Conservation (phyloP, 2,329 filamentous ascomycete genomes). For the Aspergillus tubingensis region DNA sequence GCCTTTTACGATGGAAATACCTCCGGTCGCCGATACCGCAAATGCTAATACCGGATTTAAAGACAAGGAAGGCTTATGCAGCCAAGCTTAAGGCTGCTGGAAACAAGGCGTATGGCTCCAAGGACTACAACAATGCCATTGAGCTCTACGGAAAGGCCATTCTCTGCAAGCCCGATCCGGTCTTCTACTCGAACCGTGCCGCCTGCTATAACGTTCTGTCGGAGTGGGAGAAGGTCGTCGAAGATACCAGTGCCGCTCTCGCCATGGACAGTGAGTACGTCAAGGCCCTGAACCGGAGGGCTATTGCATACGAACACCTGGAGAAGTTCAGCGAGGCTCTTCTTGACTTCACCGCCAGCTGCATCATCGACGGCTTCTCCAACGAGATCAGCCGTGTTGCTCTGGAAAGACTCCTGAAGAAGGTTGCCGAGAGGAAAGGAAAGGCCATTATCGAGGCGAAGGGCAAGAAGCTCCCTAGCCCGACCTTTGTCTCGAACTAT, state of each 20-base stretch:
- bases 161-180: slow-evolving; percentile 92
- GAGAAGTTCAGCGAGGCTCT: slow-evolving; percentile 90
- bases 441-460: slow-evolving; percentile 82
- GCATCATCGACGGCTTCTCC: slow-evolving; percentile 97
- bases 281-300: slow-evolving; percentile 94
- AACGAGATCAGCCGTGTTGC: slow-evolving; percentile 85
- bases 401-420: slow-evolving; percentile 91
- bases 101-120: slow-evolving; percentile 93
- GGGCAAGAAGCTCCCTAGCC: slow-evolving; percentile 84
- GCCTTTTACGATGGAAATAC: neutral
- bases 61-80: slow-evolving; percentile 80
- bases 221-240: slow-evolving; percentile 94
- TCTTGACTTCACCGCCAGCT: slow-evolving; percentile 96
- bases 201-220: slow-evolving; percentile 94
- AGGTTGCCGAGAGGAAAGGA: slow-evolving; percentile 92
- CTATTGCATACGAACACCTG: slow-evolving; percentile 94
- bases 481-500: slow-evolving; percentile 97
- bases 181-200: slow-evolving; percentile 98
- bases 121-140: slow-evolving; percentile 92
- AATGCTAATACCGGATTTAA: slow-evolving; percentile 38
- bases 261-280: slow-evolving; percentile 93
- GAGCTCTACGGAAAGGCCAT: slow-evolving; percentile 95
- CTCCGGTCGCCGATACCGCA: neutral
- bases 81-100: slow-evolving; percentile 91
- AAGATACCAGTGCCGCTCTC: slow-evolving; percentile 93